Base-by-base conservation (phyloP, 768 basidiomycete genomes). In the Panus rudis region DNA sequence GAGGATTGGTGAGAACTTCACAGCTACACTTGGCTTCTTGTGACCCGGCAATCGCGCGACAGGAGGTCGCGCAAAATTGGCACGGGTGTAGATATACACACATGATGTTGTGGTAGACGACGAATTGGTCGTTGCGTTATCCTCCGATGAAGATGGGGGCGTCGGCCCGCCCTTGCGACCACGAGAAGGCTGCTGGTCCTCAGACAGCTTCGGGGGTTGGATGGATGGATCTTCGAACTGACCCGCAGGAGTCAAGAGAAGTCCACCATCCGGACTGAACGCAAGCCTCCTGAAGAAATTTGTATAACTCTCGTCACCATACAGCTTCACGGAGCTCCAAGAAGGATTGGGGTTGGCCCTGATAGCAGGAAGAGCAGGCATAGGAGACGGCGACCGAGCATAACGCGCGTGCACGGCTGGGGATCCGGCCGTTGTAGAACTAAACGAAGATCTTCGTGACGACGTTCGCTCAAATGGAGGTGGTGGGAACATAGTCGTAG, bases 21-120 rank as follows among this genome's bases (percentile, higher is more conserved):
- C 92, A 1, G 89, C 94, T 3, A 98, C 84, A 52, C 87, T 92
- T 0, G 94, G 84, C 53, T 94, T 96, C 65, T 92, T 91, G 69
- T 97, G 90, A 2, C 96, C 96, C 3, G 96, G 93, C 4, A 98
- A 69, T 58, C 93, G 92, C 12, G 92, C 96, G 45, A 98, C 79
- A 0, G 96, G 94, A 1, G 91, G 86, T 32, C 89, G 71, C 1
- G 91, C 81, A 62, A 99, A 89, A 65, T 96, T 98, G 31, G 90
- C 90, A 24, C 96, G 78, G 6, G 92, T 88, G 65, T 98, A 98
- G 54, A 99, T 89, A 68, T 89, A 97, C 22, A 98, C 94, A 17
- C 33, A 35, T 3, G 78, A 79, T 4, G 81, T 70, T 0, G 67
- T 63, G 28, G 28, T 30, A 20, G n/a, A 16, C 0, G 73, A 65